These are phyloP conservation scores for Picochlorum sp. DNA, from an alignment of 139 green algal species.

Conservation along the genomic window DNA sequence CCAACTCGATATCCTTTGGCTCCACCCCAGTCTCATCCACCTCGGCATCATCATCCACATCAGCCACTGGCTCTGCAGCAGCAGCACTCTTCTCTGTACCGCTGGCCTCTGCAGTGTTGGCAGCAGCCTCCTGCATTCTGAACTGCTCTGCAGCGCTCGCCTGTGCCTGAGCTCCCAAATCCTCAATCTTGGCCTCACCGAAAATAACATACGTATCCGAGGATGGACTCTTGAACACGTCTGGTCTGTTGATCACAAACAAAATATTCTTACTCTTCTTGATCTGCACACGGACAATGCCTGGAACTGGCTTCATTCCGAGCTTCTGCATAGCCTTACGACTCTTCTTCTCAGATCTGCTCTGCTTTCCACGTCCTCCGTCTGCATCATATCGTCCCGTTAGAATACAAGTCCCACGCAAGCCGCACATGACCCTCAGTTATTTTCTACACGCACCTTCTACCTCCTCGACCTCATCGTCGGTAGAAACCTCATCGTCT, in stretches of 20 bases:
- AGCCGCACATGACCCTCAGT: background rate
- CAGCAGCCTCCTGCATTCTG: conserved; percentile 22
- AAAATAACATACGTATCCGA: conserved; percentile 99
- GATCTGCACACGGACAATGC: conserved; percentile 90
- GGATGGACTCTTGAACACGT: conserved; percentile 95
- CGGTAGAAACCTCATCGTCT: conserved; percentile 24
- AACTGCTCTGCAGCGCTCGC: conserved; percentile 81
- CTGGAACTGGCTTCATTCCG: conserved; percentile 93
- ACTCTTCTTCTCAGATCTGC: conserved; percentile 94
- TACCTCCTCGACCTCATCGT: conserved; percentile 20
- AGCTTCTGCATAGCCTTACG: conserved; percentile 98
- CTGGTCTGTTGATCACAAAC: conserved; percentile 94
- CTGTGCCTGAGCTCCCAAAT: conserved; percentile 80
- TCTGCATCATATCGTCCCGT: conserved; percentile 11
- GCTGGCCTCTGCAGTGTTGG: conserved; percentile 4
- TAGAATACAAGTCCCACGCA: background rate
- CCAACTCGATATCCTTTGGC: conserved; percentile 98
- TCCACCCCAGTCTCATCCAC: conserved; percentile 93
- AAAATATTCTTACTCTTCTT: conserved; percentile 96
- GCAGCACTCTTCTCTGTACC: conserved; percentile 5
- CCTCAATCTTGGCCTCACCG: conserved; percentile 99
- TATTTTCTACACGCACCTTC: conserved; percentile 1
- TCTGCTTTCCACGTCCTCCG: conserved; percentile 79
- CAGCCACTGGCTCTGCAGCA: conserved; percentile 46
- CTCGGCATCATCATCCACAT: conserved; percentile 64